These are phyloP conservation scores for Tetrahymena borealis DNA, from an alignment of 73 alveolate genomes.

Conservation along the genomic window DNA sequence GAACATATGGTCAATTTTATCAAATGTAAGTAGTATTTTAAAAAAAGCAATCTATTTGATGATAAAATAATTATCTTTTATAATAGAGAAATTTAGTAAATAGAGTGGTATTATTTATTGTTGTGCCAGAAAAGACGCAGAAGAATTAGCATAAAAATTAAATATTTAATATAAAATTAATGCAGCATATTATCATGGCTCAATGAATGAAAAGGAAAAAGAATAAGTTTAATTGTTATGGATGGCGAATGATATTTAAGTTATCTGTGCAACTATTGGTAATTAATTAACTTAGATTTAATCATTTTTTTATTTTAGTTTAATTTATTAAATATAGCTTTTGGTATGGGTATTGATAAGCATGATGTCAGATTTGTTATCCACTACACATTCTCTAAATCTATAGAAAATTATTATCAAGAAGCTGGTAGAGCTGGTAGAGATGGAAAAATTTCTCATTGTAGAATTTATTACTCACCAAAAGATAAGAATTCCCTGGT, in stretches of 20 bases:
- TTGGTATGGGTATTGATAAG: conserved; percentile 99
- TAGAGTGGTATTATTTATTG: conserved; percentile 93
- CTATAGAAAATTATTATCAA: conserved; percentile 71
- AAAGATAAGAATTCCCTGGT: conserved; percentile 13
- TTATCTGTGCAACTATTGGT: conserved; percentile 90
- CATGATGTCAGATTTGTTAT: conserved; percentile 97
- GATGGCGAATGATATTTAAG: conserved; percentile 91
- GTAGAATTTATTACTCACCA: conserved; percentile 25
- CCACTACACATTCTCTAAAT: conserved; percentile 91
- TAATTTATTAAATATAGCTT: conserved; percentile 67
- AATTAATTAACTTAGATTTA: neutral
- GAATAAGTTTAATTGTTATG: conserved; percentile 74
- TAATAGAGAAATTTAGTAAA: neutral
- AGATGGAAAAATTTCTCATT: conserved; percentile 48
- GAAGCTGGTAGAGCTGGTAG: conserved; percentile 67
- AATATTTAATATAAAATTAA: conserved; percentile 56
- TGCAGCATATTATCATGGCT: conserved; percentile 93
- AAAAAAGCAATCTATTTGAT: neutral
- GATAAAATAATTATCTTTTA: neutral
- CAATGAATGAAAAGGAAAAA: conserved; percentile 61
- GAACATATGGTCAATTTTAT: neutral
- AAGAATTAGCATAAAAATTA: conserved; percentile 69
- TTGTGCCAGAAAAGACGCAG: conserved; percentile 85
- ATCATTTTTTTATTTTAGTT: neutral
- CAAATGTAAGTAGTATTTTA: neutral